A percentile compares a stretch with the other conserved stretches of the same genome.
Evolutionary conservation across 305 asterid genomes (phyloP).

Genomic region (Caryopteris hybrid): DNA sequence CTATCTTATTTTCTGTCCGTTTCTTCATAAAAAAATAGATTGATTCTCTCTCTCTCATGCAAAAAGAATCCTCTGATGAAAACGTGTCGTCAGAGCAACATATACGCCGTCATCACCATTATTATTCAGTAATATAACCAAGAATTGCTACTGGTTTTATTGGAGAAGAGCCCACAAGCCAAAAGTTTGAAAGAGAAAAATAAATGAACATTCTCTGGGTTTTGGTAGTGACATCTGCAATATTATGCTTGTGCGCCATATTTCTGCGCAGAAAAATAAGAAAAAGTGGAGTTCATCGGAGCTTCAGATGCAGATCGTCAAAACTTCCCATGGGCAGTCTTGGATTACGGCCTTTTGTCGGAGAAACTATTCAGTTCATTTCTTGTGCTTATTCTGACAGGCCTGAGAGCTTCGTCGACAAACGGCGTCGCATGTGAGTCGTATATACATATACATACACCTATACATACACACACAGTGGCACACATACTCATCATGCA

Average conservation of each 20-base stretch:
- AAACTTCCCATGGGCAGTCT: constrained; percentile 58
- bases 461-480: too few relatives aligned
- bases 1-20: neutral
- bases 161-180: too few relatives aligned
- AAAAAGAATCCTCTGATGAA: too few relatives aligned
- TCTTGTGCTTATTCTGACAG: constrained; percentile 68
- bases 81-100: too few relatives aligned
- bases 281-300: neutral
- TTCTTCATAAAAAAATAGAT: neutral
- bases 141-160: neutral
- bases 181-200: too few relatives aligned
- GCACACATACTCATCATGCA: neutral
- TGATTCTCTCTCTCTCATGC: constrained; percentile 3
- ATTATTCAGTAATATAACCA: neutral
- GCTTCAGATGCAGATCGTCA: constrained; percentile 4
- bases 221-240: constrained; percentile 25
- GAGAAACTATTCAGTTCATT: constrained; percentile 82
- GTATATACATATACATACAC: neutral
- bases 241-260: constrained; percentile 27
- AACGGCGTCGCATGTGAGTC: constrained; percentile 70
- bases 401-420: constrained; percentile 68
- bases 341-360: constrained; percentile 77
- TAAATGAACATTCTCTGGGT: constrained; percentile 30
- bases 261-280: constrained; percentile 24
- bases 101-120: too few relatives aligned